Percentiles rank a stretch among this genome's conserved stretches.
These are phyloP conservation scores for Vachellia collinsii DNA, from an alignment of 306 rosid species.

Conservation along the genomic window DNA sequence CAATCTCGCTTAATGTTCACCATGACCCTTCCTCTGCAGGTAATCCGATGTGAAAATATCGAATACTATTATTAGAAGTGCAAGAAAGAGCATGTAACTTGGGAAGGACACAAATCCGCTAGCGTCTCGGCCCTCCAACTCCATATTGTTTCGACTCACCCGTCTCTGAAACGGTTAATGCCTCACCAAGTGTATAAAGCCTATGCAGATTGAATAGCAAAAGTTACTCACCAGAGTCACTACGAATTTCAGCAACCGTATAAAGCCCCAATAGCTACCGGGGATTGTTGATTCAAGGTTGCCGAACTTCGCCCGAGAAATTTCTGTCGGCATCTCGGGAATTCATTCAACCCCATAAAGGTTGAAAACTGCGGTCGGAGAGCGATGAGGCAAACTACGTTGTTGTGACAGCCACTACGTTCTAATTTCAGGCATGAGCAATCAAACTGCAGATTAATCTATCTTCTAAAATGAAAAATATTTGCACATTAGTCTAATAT, in stretches of 20 bases:
- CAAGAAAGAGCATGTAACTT: no score
- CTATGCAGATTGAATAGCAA: not conserved
- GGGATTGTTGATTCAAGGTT: not conserved
- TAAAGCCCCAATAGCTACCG: not conserved
- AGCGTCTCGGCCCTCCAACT: not conserved
- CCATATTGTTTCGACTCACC: not conserved
- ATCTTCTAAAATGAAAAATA: conserved; percentile 2
- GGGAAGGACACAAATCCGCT: not conserved
- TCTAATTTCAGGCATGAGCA: not conserved
- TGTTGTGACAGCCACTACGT: no score
- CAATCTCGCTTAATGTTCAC: not conserved
- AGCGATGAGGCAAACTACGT: not conserved
- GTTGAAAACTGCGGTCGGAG: not conserved
- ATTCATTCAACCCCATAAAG: not conserved
- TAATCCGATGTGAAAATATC: no score
- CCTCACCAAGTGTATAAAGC: not conserved
- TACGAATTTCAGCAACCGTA: not conserved
- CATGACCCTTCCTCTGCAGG: not conserved
- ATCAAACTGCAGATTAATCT: conserved; percentile 8
- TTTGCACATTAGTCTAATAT: not conserved
- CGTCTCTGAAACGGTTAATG: not conserved
- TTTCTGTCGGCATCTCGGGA: not conserved
- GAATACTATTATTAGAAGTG: no score
- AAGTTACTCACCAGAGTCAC: not conserved
- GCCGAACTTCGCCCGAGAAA: not conserved